Conservation (phyloP, 768 basidiomycete species). For the Chalciporus sphaerocephalus region DNA sequence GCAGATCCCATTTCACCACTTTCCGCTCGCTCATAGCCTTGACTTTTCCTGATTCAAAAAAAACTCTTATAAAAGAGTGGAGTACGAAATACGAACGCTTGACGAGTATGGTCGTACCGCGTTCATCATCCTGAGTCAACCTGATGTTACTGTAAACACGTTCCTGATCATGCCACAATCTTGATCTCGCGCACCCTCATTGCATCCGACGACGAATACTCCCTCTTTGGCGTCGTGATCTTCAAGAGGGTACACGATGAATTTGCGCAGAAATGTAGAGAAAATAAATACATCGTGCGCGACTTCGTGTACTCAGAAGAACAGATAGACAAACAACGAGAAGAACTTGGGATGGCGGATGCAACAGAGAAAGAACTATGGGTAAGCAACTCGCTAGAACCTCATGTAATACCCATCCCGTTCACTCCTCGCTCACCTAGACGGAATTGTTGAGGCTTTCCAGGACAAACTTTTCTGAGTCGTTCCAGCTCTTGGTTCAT, state of each 20-base stretch:
- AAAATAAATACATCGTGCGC: constrained; percentile 92
- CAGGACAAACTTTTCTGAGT: constrained; percentile 95
- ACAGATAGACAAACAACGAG: constrained; percentile 70
- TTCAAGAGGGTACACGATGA: constrained; percentile 92
- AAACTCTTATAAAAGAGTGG: constrained; percentile 86
- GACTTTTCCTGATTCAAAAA: constrained; percentile 29
- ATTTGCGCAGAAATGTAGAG: constrained; percentile 89
- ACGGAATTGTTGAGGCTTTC: constrained; percentile 87
- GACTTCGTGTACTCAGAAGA: constrained; percentile 90
- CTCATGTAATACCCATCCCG: not conserved
- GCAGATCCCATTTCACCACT: constrained; percentile 4
- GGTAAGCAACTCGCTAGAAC: constrained; percentile 47
- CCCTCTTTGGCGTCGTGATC: constrained; percentile 77
- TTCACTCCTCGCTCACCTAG: constrained; percentile 37
- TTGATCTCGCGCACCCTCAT: constrained; percentile 48
- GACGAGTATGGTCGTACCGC: constrained; percentile 85
- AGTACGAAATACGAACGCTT: constrained; percentile 83
- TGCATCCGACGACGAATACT: constrained; percentile 84
- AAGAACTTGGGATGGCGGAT: constrained; percentile 76
- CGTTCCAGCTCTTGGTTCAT: constrained; percentile 90
- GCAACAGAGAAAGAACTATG: constrained; percentile 94
- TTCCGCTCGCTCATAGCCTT: constrained; percentile 12
- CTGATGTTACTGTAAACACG: constrained; percentile 12
- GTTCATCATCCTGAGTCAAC: constrained; percentile 72
- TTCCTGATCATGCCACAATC: constrained; percentile 17